phyloP scores from a whole-genome alignment of 441 rosid genomes.

The Pelargonium fulgidum region DNA sequence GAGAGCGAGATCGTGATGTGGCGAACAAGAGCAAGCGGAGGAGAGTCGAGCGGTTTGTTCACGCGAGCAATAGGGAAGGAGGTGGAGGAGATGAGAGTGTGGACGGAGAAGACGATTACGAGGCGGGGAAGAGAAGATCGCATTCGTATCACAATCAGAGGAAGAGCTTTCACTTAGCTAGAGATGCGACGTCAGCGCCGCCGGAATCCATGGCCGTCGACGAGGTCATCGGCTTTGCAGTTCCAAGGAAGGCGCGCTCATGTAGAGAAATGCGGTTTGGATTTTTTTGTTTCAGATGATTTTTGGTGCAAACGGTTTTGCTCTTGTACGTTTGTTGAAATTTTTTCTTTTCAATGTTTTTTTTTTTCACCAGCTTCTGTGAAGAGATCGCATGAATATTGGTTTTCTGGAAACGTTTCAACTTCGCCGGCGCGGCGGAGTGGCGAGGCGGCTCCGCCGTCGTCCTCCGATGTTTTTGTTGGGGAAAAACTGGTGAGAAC shows the following conservation, averaged over 20 bases:
- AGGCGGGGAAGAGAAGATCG: constrained; percentile 24
- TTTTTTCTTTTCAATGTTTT: neutral
- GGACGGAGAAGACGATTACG: constrained; percentile 34
- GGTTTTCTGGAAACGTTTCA: constrained; percentile 29
- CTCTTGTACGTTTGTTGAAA: constrained; percentile 3
- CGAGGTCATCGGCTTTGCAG: constrained; percentile 36
- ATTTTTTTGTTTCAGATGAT: neutral
- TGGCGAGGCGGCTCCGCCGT: constrained; percentile 32
- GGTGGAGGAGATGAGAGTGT: constrained; percentile 34
- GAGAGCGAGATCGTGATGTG: constrained; percentile 32
- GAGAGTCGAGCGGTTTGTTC: constrained; percentile 24
- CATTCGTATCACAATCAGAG: constrained; percentile 22
- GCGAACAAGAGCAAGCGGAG: constrained; percentile 24
- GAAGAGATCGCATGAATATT: constrained; percentile 41
- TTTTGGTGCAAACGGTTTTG: neutral
- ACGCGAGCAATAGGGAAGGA: constrained; percentile 22
- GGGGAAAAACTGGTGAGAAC: constrained; percentile 33
- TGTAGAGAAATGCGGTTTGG: constrained; percentile 19
- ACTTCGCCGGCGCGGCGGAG: constrained; percentile 31
- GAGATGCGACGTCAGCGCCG: constrained; percentile 16
- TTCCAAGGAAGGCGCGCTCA: constrained; percentile 49
- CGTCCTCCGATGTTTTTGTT: constrained; percentile 29
- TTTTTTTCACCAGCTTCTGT: constrained; percentile 28
- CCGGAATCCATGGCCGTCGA: constrained; percentile 28
- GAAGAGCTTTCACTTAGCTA: constrained; percentile 22